Base-by-base conservation (phyloP, 441 rosid species). In the Adansonia rubrostipa region DNA sequence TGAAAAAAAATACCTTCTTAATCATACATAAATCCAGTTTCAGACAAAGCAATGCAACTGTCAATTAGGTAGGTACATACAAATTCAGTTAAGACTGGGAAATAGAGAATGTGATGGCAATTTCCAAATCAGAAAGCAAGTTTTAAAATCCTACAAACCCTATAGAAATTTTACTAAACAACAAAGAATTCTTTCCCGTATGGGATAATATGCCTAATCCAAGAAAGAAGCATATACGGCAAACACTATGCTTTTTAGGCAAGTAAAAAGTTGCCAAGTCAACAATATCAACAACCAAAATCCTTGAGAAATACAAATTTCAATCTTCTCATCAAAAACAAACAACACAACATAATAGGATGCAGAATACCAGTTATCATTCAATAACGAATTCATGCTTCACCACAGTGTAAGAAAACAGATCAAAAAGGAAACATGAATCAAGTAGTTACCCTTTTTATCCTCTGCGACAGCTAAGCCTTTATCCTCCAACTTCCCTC, bases 371-470 rank as follows among this genome's bases (percentile, higher is more conserved):
- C 17, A 10, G 9, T 15, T 3, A 47, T 14, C 57, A 22, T 45
- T n/a, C 53, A 65, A 28, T 42, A 56, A 42, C 9, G 20, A 62
- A 44, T 48, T 40, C 50, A 71, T 33, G 20, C 24, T 56, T 62
- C 33, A 48, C 40, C 24, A 60, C 14, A 67, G 72, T 15, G 51
- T 19, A 9, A 6, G 44, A 19, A 76, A 42, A 24, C 73, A 74
- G 19, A 14, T 60, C 1, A 4, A 9, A 20, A 62, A 3, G 78
- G 72, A 78, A 50, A 68, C 36, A 20, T 9, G 0, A n/a, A n/a
- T 28, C 40, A 73, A 77, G 76, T 10, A 40, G 17, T 78, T 48
- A 89, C 96, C 97, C 87, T 78, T 89, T 80, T 83, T 80, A 56
- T 90, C 89, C 67, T 82, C 87, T 28, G 76, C 58, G 58, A 73